These are phyloP conservation scores for Diaporthe helianthi DNA, from an alignment of 2,329 filamentous ascomycete genomes.

Conservation along the genomic window DNA sequence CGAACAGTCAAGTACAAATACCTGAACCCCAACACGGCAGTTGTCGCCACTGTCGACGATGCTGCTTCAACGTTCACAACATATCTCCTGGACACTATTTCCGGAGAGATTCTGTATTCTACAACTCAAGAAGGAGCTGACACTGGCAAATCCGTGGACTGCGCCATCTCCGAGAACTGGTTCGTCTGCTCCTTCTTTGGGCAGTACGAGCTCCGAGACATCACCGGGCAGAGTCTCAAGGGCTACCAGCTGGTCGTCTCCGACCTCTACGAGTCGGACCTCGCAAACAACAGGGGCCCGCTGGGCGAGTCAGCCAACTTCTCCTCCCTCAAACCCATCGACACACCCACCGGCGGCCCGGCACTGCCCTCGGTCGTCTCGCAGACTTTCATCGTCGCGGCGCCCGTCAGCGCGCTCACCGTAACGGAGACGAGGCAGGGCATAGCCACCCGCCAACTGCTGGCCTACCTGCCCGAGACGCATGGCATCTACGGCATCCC, in stretches of 20 bases:
- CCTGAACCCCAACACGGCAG: conserved; percentile 82
- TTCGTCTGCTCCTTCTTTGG: conserved; percentile 84
- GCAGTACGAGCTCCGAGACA: conserved; percentile 63
- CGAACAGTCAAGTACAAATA: conserved; percentile 98
- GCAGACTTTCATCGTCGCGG: conserved; percentile 81
- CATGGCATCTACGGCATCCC: conserved; percentile 82
- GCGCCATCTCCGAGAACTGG: conserved; percentile 92
- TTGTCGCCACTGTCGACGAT: conserved; percentile 74
- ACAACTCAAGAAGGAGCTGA: conserved; percentile 78
- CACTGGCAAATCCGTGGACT: conserved; percentile 73
- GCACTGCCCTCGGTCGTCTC: conserved; percentile 77
- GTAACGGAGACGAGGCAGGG: conserved; percentile 92
- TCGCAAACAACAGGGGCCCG: conserved; percentile 83
- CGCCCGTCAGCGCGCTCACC: conserved; percentile 78
- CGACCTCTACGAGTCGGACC: conserved; percentile 87
- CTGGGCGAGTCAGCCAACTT: conserved; percentile 74
- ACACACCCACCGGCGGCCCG: conserved; percentile 59
- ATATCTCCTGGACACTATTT: conserved; percentile 85
- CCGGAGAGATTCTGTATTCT: conserved; percentile 79
- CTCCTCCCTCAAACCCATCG: conserved; percentile 76
- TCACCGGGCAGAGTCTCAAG: conserved; percentile 66
- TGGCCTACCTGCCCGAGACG: conserved; percentile 77
- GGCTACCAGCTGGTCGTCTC: conserved; percentile 86
- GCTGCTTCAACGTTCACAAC: conserved; percentile 67
- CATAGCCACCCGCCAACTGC: conserved; percentile 81